Evolutionary conservation across 192 early-diverging fungal species (phyloP), one percentile per base, ranked within the genome.

Genomic region (Podila verticillata): DNA sequence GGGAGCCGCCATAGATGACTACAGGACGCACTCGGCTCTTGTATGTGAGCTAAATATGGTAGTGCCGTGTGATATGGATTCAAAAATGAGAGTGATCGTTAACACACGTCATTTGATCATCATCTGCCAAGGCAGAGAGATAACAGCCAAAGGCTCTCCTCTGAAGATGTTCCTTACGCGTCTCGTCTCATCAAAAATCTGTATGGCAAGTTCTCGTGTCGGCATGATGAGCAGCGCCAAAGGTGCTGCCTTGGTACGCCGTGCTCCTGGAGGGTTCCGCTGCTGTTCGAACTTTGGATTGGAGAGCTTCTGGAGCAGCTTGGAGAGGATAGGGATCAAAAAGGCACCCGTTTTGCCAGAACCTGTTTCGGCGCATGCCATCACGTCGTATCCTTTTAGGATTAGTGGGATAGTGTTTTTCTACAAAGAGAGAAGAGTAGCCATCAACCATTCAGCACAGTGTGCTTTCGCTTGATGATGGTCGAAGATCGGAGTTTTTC

Each of bases 1-100:
- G 95, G 20, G 93, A 93, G 65, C 97, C 97, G 61, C 97, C 97
- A 83, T 99, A 99, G 9, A 96, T 92, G 54, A 96, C 70, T 7
- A 63, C 61, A 1, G 77, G 77, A 6, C 77, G 70, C n/a, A 80
- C 30, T 15, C 44, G 64, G 10, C 48, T 80, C 66, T 68, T 71
- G 62, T 80, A 80, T 7, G 70, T 65, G 22, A 80, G 72, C 77
- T 80, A 68, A 19, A 32, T 24, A 2, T 31, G 22, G 12, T 12
- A 29, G 30, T 24, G 13, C 1, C 1, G 36, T 30, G 67, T 28
- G 20, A 44, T 44, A 17, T 44, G 1, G 39, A 44, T 44, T 44
- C 12, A 44, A 44, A 2, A 44, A 15, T 7, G 39, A 17, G 4
- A 44, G 3, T 44, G 0, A 2, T 12, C 13, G 39, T 44, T 17